Conservation (phyloP, 2,329 filamentous ascomycete genomes). For the Paracamarosporium sp. region DNA sequence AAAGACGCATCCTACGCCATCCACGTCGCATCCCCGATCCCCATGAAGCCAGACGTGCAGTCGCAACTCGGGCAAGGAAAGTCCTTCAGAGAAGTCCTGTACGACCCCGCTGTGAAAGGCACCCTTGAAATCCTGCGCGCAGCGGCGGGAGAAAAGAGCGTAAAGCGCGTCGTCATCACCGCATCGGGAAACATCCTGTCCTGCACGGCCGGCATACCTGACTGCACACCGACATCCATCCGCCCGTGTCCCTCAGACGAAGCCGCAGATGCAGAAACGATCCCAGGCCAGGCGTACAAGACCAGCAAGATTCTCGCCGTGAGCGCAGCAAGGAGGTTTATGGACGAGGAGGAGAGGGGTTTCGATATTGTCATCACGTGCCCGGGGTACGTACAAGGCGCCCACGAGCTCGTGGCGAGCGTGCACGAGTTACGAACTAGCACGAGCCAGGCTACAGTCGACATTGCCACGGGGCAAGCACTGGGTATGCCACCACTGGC, state of each 20-base stretch:
- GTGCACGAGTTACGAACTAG: background rate
- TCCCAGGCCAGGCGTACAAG: background rate
- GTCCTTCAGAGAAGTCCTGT: background rate
- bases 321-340: background rate
- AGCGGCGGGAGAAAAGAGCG: background rate
- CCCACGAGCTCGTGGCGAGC: background rate
- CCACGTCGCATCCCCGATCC: background rate
- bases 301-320: background rate
- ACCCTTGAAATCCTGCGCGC: background rate
- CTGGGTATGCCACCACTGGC: background rate
- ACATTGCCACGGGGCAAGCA: background rate
- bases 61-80: background rate
- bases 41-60: background rate
- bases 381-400: background rate
- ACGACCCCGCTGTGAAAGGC: background rate
- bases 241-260: background rate
- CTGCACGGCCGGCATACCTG: background rate
- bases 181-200: background rate
- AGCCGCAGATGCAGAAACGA: background rate
- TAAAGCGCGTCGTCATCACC: background rate
- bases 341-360: background rate
- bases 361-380: background rate
- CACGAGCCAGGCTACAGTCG: constrained; percentile 1
- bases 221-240: background rate
- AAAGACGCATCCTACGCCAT: background rate